Evolutionary conservation across 2,329 filamentous ascomycete genomes (phyloP), one percentile per base, ranked within the genome.

Genomic region (Leptoxyphium fumago): DNA sequence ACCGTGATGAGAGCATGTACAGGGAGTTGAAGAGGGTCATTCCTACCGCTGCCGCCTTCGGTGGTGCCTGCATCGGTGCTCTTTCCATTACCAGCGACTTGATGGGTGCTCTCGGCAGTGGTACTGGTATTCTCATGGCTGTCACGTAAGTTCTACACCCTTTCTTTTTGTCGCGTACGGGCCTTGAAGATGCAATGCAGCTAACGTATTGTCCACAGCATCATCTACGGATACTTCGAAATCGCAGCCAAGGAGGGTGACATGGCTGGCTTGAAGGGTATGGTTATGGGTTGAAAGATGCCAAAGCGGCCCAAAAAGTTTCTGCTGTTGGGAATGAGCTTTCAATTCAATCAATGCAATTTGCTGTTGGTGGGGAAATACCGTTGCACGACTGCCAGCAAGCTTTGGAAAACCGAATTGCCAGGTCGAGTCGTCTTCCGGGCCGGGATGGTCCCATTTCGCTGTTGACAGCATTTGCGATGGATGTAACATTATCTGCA

Each of bases 1-100:
- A 98, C 75, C 85, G 91, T 71, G 93, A 98, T 68, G 89, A 96
- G 77, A 93, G 84, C 74, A 98, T 98, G 91, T 98, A 98, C 80
- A 94, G 94, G 76, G 91, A 98, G 72, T 79, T 98, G 52, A 98
- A 98, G 84, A 84, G 91, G 61, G 91, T 98, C 59, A 98, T 98
- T 53, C 93, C 91, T 51, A 96, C 91, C 48, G 93, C 91, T 49
- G 91, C 91, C 52, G 91, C 93, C 58, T 98, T 98, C 55, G 91
- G 93, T 68, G 91, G 91, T 75, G 91, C 91, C 55, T 96, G 89
- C 74, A 98, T 98, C 72, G 91, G 91, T 73, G 89, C 84, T 55
- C 80, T 98, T 52, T 96, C 89, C 43, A 89, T 98, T 60, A 80
- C 84, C 60, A 94, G 85, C 64, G 91, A 98, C 68, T 80, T 98